A percentile compares a stretch with the other conserved stretches of the same genome.
Conservation (phyloP, 2,329 filamentous ascomycete species). For the Fusarium concolor region DNA sequence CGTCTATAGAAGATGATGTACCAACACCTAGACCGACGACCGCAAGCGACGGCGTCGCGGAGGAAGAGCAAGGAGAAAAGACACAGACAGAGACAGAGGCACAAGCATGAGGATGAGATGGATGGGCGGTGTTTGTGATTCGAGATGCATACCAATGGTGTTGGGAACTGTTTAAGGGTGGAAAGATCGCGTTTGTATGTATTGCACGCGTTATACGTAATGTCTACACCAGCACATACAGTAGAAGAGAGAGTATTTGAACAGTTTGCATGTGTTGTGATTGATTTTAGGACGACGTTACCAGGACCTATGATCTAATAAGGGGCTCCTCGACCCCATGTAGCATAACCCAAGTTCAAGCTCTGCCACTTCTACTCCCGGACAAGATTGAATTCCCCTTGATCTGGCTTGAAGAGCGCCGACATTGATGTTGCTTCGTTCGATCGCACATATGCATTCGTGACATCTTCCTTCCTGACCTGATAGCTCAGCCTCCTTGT, state of each 20-base stretch:
- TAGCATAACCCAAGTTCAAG: neutral
- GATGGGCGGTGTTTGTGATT: slow-evolving; percentile 31
- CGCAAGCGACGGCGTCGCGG: slow-evolving; percentile 23
- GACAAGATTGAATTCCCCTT: neutral
- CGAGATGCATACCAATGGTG: slow-evolving; percentile 42
- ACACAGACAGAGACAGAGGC: slow-evolving; percentile 28
- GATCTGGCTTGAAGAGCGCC: neutral
- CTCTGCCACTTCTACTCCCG: no score
- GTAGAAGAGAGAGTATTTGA: slow-evolving; percentile 35
- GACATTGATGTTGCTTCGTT: neutral
- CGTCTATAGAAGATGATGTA: slow-evolving; percentile 31
- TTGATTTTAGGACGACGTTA: neutral
- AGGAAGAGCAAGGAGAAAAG: slow-evolving; percentile 39
- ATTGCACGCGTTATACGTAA: slow-evolving; percentile 51
- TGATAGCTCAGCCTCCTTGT: neutral
- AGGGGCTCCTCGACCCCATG: neutral
- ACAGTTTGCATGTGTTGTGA: slow-evolving; percentile 15
- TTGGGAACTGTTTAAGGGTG: slow-evolving; percentile 33
- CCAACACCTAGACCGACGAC: slow-evolving; percentile 37
- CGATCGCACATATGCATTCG: no score
- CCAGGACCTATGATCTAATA: neutral
- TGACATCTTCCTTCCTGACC: no score
- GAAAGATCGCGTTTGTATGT: slow-evolving; percentile 39
- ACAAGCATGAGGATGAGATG: slow-evolving; percentile 39
- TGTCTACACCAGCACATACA: slow-evolving; percentile 51